Conservation (phyloP, 495 filamentous ascomycete genomes). For the Cenococcum geophilum region DNA sequence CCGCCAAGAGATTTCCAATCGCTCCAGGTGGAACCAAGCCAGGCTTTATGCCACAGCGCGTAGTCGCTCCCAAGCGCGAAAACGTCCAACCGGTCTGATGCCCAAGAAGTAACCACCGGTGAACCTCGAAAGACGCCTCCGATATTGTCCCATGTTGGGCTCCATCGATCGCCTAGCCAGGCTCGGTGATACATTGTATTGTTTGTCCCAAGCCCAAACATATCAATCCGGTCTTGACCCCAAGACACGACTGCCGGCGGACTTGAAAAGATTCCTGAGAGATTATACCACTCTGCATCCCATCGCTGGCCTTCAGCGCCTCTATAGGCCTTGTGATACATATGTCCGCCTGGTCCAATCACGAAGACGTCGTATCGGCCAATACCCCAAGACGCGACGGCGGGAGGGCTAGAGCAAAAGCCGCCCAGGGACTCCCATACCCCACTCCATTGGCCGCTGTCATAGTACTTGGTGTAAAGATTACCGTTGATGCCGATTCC, state of each 20-base stretch:
- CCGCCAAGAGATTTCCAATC: not conserved
- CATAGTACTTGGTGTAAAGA: not conserved
- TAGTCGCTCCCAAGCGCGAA: not conserved
- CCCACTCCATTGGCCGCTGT: not conserved
- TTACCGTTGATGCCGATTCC: not conserved
- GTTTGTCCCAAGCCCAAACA: not conserved
- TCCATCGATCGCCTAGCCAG: not conserved
- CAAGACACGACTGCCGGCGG: not conserved
- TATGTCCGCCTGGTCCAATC: not conserved
- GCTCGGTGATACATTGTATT: not conserved
- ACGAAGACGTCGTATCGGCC: not conserved
- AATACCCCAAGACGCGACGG: not conserved
- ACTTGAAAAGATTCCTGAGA: not conserved
- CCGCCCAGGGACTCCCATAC: constrained; percentile 1
- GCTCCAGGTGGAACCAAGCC: not conserved
- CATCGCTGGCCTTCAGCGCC: not conserved
- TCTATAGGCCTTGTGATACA: not conserved
- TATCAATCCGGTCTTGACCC: not conserved
- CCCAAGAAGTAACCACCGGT: not conserved
- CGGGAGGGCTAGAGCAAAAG: not conserved
- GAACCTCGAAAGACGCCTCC: not conserved
- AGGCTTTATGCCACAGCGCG: constrained; percentile 1
- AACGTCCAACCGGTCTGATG: not conserved
- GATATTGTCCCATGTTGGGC: not conserved
- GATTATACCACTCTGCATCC: not conserved